Conservation (phyloP, 2,329 filamentous ascomycete genomes). For the Fusarium globosum region DNA sequence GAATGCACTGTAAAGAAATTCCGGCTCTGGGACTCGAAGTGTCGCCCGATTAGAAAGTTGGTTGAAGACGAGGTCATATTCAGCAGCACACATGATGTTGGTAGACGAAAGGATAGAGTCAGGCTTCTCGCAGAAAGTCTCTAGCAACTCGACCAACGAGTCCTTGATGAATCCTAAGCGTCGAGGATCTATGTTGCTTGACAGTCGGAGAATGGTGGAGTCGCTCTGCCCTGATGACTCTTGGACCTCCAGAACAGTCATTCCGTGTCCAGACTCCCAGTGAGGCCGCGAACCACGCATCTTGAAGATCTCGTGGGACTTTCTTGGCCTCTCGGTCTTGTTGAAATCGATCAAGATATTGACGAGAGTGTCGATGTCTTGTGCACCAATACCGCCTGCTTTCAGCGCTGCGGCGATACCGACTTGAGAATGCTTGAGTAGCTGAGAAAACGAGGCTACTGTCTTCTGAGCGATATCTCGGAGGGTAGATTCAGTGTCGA, state of each 20-base stretch:
- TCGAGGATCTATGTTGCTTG: conserved; percentile 9
- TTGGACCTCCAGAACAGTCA: conserved; percentile 4
- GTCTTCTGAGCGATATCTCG: conserved; percentile 15
- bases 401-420: conserved; percentile 35
- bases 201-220: neutral
- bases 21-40: neutral
- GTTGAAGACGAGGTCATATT: neutral
- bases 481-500: conserved; percentile 41
- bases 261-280: conserved; percentile 7
- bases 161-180: conserved; percentile 10
- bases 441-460: neutral
- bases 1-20: conserved; percentile 6
- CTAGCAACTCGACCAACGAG: neutral
- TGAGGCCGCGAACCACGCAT: conserved; percentile 6
- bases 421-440: conserved; percentile 39
- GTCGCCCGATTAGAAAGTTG: neutral
- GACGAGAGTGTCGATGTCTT: conserved; percentile 32
- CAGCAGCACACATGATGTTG: neutral
- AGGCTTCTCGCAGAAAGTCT: neutral
- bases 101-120: neutral
- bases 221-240: neutral
- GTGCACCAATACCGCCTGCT: neutral
- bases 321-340: neutral
- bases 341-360: conserved; percentile 15
- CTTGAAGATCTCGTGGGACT: neutral